Percentiles rank a stretch among this genome's conserved stretches.
These are phyloP conservation scores for Pyrus betulifolia DNA, from an alignment of 306 rosid species.

Conservation along the genomic window DNA sequence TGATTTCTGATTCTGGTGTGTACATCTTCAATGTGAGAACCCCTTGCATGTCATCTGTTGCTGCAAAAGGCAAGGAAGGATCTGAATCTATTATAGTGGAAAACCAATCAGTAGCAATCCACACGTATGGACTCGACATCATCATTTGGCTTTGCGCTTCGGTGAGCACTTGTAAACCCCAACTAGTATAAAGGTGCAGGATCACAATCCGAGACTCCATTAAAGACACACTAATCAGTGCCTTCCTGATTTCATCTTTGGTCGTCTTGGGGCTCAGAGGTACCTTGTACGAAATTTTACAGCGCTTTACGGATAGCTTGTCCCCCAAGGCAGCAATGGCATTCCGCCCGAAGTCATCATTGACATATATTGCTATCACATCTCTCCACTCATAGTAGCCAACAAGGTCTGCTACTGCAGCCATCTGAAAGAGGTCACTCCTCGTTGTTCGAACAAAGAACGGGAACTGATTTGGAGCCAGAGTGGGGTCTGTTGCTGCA, in stretches of 20 bases:
- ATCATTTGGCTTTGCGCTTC: conserved; percentile 9
- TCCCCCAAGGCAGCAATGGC: conserved; percentile 20
- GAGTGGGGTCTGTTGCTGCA: conserved; percentile 28
- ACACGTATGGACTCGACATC: conserved; percentile 19
- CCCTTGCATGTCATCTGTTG: conserved; percentile 10
- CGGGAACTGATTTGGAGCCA: conserved; percentile 13
- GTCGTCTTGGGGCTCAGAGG: conserved; percentile 12
- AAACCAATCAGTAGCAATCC: conserved; percentile 32
- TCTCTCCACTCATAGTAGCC: conserved; percentile 20
- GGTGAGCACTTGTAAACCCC: conserved; percentile 9
- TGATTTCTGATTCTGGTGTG: conserved; percentile 6
- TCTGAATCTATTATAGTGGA: conserved; percentile 14
- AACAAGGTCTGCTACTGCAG: conserved; percentile 18
- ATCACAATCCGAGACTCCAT: conserved; percentile 22
- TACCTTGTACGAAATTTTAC: conserved; percentile 20
- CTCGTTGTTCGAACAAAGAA: conserved; percentile 18
- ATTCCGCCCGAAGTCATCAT: conserved; percentile 24
- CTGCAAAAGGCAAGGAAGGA: background rate
- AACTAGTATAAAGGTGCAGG: conserved; percentile 10
- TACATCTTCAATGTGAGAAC: conserved; percentile 16
- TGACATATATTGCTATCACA: conserved; percentile 21
- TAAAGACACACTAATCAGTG: background rate
- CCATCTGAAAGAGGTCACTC: conserved; percentile 22
- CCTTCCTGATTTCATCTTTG: background rate
- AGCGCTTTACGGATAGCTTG: conserved; percentile 19